Evolutionary conservation across 306 rosid species (phyloP), one percentile per base, ranked within the genome.

Genomic region (Corylus heterophylla): DNA sequence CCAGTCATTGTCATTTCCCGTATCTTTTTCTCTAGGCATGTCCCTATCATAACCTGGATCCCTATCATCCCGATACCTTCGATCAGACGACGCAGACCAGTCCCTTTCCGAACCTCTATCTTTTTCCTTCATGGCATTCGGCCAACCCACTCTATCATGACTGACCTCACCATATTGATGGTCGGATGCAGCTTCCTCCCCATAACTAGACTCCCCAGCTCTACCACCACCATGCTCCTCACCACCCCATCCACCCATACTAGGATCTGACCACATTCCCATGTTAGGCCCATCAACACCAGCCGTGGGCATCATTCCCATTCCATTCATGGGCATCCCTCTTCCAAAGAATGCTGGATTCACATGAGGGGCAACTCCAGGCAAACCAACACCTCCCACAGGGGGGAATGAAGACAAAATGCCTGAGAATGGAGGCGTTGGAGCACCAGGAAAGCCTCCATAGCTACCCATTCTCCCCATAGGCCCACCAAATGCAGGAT

Each of bases 261-360:
- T 91, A 51, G 99, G 98, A 83, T 96, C 98, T 0, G 93, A 69
- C 99, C 98, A 96, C 98, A 96, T 96, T 75, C 98, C 99, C 96
- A 91, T 91, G 80, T 96, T 91, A 78, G 94, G 97, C 51, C 96
- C 99, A 69, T 93, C 99, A 74, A 92, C 89, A 51, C 94, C 93
- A 0, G 98, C 71, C 20, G 91, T 20, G 0, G 96, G 96, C 91
- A 96, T 96, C 99, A 96, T 96, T 74, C 99, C 98, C 98, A 96
- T 91, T 67, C 99, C 99, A 75, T 90, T 91, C 87, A 91, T 83
- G 52, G 96, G 97, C 96, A 96, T 96, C 61, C 97, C 99, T 78
- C 99, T 89, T 48, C 98, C 98, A 11, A 96, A 93, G 85, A 93
- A 96, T 48, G 99, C 99, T 5, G 98, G 98, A 81, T 96, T 96